Evolutionary conservation across 2,329 filamentous ascomycete genomes (phyloP).

Genomic region (Exophiala xenobiotica): DNA sequence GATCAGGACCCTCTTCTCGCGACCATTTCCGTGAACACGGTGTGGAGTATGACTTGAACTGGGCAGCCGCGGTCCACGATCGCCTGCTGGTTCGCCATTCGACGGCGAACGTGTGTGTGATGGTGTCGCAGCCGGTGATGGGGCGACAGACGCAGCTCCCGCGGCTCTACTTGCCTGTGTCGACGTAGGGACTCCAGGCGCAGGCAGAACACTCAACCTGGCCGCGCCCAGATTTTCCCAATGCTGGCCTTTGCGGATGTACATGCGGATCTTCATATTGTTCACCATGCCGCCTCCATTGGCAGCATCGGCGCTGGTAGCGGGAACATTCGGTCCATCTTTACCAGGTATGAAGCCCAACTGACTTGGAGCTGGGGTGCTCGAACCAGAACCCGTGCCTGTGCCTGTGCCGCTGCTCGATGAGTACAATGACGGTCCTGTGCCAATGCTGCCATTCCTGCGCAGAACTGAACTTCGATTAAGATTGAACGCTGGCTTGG

Average conservation of each 20-base stretch:
- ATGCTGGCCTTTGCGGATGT: slow-evolving; percentile 70
- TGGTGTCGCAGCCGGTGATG: slow-evolving; percentile 24
- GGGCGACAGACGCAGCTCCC: slow-evolving; percentile 17
- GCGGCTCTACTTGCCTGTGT: background rate
- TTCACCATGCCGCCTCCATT: slow-evolving; percentile 62
- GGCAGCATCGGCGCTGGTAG: slow-evolving; percentile 48
- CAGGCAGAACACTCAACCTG: slow-evolving; percentile 73
- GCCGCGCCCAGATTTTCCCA: slow-evolving; percentile 93
- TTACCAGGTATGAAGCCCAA: slow-evolving; percentile 51
- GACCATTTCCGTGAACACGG: slow-evolving; percentile 58
- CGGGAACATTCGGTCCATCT: slow-evolving; percentile 47
- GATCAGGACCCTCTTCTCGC: slow-evolving; percentile 84
- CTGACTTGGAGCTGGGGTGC: slow-evolving; percentile 45
- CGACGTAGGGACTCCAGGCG: slow-evolving; percentile 36
- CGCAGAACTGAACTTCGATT: slow-evolving; percentile 67
- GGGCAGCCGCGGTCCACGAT: slow-evolving; percentile 30
- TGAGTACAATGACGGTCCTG: slow-evolving; percentile 53
- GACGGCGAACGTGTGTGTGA: slow-evolving; percentile 31
- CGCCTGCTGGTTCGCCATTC: slow-evolving; percentile 30
- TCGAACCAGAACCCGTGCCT: slow-evolving; percentile 37
- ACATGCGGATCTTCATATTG: slow-evolving; percentile 82
- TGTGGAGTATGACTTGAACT: slow-evolving; percentile 31
- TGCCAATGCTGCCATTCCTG: slow-evolving; percentile 38
- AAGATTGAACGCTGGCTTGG: slow-evolving; percentile 77
- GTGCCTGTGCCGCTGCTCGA: slow-evolving; percentile 35